Conservation (phyloP, 2,329 filamentous ascomycete genomes). For the Beauveria pseudobassiana region DNA sequence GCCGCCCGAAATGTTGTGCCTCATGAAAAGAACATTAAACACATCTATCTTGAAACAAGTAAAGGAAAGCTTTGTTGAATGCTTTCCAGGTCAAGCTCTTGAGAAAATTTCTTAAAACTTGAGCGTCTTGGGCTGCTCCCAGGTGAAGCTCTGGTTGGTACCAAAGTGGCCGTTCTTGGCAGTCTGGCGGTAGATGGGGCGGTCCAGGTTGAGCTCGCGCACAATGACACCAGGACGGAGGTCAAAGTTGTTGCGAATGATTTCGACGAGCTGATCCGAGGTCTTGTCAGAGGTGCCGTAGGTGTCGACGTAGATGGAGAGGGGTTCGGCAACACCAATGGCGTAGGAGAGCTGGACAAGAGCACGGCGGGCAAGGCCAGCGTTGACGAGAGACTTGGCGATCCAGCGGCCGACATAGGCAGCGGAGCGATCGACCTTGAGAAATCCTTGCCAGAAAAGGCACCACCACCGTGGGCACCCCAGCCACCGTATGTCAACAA, state of each 20-base stretch:
- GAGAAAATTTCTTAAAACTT: conserved; percentile 60
- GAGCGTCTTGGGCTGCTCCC: conserved; percentile 96
- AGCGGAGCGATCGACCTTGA: conserved; percentile 98
- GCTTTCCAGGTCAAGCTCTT: conserved; percentile 21
- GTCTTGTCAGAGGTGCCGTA: conserved; percentile 90
- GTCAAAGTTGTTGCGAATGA: conserved; percentile 95
- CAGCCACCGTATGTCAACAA: conserved; percentile 98
- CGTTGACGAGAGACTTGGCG: conserved; percentile 91
- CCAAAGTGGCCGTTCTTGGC: conserved; percentile 99
- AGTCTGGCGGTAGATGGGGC: conserved; percentile 96
- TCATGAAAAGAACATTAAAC: conserved; percentile 31
- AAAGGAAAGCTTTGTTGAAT: conserved; percentile 34
- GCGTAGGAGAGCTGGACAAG: conserved; percentile 98
- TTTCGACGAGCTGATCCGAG: conserved; percentile 88
- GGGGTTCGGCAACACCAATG: conserved; percentile 96
- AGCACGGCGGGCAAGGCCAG: conserved; percentile 81
- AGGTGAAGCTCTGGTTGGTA: conserved; percentile 93
- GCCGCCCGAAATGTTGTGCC: conserved; percentile 28
- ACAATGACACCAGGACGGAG: conserved; percentile 97
- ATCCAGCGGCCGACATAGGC: conserved; percentile 98
- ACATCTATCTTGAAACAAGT: conserved; percentile 27
- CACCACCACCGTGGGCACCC: conserved; percentile 99
- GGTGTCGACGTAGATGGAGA: conserved; percentile 94
- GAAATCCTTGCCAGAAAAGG: conserved; percentile 99
- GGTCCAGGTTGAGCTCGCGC: conserved; percentile 88